Evolutionary conservation across 2,329 filamentous ascomycete genomes (phyloP).

Genomic region (Corniculantispora saksenae): DNA sequence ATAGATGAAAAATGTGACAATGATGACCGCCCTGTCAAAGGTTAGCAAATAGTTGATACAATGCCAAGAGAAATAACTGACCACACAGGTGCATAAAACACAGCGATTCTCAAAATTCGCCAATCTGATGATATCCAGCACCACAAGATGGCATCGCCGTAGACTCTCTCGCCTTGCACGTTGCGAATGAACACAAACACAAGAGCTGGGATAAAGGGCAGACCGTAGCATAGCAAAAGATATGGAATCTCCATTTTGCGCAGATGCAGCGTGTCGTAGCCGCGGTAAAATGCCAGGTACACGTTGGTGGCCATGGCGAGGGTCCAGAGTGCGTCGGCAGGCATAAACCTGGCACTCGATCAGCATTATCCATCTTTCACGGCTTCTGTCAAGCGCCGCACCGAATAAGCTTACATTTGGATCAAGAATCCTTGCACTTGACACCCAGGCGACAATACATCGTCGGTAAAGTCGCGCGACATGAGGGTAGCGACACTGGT

Average conservation of each 20-base stretch:
- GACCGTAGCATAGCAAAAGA: slow-evolving; percentile 67
- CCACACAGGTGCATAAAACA: slow-evolving; percentile 76
- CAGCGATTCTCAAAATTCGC: slow-evolving; percentile 70
- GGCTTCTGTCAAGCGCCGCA: neutral
- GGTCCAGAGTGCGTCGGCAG: slow-evolving; percentile 74
- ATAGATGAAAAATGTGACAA: slow-evolving; percentile 65
- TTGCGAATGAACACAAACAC: slow-evolving; percentile 65
- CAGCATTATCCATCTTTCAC: neutral
- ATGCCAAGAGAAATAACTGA: slow-evolving; percentile 38
- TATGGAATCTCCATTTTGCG: slow-evolving; percentile 72
- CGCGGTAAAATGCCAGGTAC: slow-evolving; percentile 78
- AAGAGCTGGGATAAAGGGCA: slow-evolving; percentile 71
- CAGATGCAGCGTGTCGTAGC: slow-evolving; percentile 65
- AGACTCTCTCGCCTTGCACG: slow-evolving; percentile 56
- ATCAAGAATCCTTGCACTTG: slow-evolving; percentile 78
- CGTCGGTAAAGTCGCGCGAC: slow-evolving; percentile 58
- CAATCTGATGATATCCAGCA: slow-evolving; percentile 72
- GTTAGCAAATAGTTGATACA: neutral
- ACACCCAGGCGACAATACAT: slow-evolving; percentile 55
- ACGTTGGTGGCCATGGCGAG: slow-evolving; percentile 83
- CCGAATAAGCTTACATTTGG: slow-evolving; percentile 64
- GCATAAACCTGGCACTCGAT: slow-evolving; percentile 65
- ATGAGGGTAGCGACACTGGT: slow-evolving; percentile 76
- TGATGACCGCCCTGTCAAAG: slow-evolving; percentile 55
- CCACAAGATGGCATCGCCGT: slow-evolving; percentile 77